A percentile compares a stretch with the other conserved stretches of the same genome.
phyloP scores from a whole-genome alignment of 768 basidiomycete genomes.

The Lactarius sp. region DNA sequence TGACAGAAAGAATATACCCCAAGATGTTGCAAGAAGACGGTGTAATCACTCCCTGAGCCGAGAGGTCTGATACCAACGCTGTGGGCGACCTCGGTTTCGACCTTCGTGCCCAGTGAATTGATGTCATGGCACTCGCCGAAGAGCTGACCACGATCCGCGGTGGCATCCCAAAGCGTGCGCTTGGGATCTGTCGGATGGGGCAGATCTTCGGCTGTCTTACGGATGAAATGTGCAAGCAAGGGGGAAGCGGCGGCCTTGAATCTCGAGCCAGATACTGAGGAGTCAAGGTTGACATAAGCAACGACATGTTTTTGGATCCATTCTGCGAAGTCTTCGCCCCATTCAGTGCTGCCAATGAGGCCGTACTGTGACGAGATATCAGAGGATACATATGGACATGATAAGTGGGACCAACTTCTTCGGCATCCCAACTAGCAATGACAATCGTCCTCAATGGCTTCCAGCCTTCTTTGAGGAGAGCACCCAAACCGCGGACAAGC shows the following conservation, averaged over 20 bases:
- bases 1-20: constrained; percentile 45
- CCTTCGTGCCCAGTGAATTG: constrained; percentile 41
- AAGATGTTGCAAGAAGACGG: constrained; percentile 81
- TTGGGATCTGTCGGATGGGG: constrained; percentile 64
- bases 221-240: constrained; percentile 74
- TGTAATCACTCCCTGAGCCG: constrained; percentile 90
- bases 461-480: constrained; percentile 68
- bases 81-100: constrained; percentile 33
- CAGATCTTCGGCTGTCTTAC: constrained; percentile 59
- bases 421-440: constrained; percentile 78
- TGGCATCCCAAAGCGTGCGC: constrained; percentile 77
- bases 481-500: constrained; percentile 69
- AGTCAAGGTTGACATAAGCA: constrained; percentile 82
- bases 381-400: neutral
- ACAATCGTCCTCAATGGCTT: constrained; percentile 75
- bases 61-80: constrained; percentile 49
- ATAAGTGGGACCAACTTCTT: constrained; percentile 41
- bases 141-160: constrained; percentile 50
- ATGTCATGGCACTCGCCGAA: constrained; percentile 42
- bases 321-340: constrained; percentile 84
- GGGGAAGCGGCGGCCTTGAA: constrained; percentile 65
- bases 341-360: constrained; percentile 84
- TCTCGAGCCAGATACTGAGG: constrained; percentile 56
- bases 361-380: constrained; percentile 42
- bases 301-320: constrained; percentile 80